Evolutionary conservation across 345 rosid genomes (phyloP), one percentile per base, ranked within the genome.

Genomic region (Lepidium sativum): DNA sequence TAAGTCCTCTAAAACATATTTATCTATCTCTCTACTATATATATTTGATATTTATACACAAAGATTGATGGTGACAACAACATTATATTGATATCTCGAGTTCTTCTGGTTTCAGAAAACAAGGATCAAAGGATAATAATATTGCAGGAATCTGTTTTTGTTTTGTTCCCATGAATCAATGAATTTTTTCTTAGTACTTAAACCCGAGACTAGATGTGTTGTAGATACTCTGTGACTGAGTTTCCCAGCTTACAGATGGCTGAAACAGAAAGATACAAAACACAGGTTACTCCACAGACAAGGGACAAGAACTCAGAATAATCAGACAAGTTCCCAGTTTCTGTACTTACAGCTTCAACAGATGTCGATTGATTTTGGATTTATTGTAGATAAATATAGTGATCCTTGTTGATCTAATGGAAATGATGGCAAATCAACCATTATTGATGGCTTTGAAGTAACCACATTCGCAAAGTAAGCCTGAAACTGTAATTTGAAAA

Each of bases 231-330:
- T 56, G 80, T 23, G 67, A 58, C 20, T 80, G 82, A 40, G 61
- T 37, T 48, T 69, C 77, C 81, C 80, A 80, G 59, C 78, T 62
- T 47, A 60, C 60, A 62, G 79, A 71, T 40, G 73, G 71, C 68
- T 68, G 74, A 56, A 64, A 76, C 65, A 65, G 21, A 64, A 27
- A 35, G 55, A 27, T 37, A 43, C 18, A 65, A 47, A 34, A 50
- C n/a, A 48, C 6, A 54, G 0, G 29, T 70, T 70, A 70, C 69
- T 63, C 47, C 27, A 5, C 9, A 3, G 1, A 8, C 56, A 70
- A n/a, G 63, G 63, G 27, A 54, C n/a, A n/a, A n/a, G n/a, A 63
- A 35, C 12, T 17, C 13, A 6, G 13, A 57, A 40, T 18, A 2
- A 14, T 9, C 18, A 31, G 16, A 58, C 38, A 41, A 16, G 27